These are phyloP conservation scores for Chytriomyces sp. DNA, from an alignment of 192 early-diverging fungal genomes.

Conservation along the genomic window DNA sequence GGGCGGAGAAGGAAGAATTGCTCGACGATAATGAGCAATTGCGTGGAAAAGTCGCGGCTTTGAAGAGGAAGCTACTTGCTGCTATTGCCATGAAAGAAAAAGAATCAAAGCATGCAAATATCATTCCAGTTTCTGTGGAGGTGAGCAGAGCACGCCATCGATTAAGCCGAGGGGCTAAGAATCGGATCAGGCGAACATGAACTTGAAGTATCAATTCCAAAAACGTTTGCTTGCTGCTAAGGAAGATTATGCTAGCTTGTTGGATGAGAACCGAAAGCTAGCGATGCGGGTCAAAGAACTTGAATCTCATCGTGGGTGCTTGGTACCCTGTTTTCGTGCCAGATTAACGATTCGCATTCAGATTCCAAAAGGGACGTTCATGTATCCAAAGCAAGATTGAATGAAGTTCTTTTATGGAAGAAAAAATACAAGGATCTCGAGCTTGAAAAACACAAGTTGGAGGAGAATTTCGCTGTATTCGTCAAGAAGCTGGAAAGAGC, in stretches of 20 bases:
- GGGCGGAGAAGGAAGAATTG: slow-evolving; percentile 10
- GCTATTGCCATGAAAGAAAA: slow-evolving; percentile 12
- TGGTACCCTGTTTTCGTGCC: neutral
- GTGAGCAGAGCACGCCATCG: slow-evolving; percentile 14
- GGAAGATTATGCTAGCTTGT: slow-evolving; percentile 33
- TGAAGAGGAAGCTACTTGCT: slow-evolving; percentile 25
- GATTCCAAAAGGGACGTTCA: slow-evolving; percentile 24
- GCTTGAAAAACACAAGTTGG: slow-evolving; percentile 31
- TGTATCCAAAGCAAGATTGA: slow-evolving; percentile 25
- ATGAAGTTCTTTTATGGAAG: slow-evolving; percentile 35
- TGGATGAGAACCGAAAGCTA: slow-evolving; percentile 32
- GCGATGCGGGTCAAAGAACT: slow-evolving; percentile 24
- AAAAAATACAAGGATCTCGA: slow-evolving; percentile 34
- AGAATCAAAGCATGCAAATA: neutral
- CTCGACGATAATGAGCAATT: slow-evolving; percentile 25
- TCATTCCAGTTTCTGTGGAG: slow-evolving; percentile 30
- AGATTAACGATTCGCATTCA: neutral
- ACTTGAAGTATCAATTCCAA: slow-evolving; percentile 31
- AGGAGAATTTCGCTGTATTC: slow-evolving; percentile 29
- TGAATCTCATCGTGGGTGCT: slow-evolving; percentile 16
- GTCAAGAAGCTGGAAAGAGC: slow-evolving; percentile 28
- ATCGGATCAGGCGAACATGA: slow-evolving; percentile 30
- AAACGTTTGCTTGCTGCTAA: slow-evolving; percentile 19
- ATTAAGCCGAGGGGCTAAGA: neutral
- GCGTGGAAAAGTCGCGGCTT: slow-evolving; percentile 17